phyloP scores from a whole-genome alignment of 768 basidiomycete species.

The Paxillus involutus region DNA sequence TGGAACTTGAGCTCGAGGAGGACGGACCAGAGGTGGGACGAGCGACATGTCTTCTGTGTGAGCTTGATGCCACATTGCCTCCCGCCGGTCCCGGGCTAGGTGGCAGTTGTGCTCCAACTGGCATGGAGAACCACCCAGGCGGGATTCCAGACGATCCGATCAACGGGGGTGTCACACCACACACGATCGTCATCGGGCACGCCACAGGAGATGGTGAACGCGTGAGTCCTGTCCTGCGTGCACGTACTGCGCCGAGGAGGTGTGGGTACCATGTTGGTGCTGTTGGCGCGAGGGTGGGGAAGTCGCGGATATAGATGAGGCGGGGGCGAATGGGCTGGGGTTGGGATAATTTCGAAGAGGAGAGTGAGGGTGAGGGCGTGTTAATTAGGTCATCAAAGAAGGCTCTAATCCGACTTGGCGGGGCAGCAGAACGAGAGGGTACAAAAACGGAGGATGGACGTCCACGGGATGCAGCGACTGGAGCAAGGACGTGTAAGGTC shows the following conservation, averaged over 20 bases:
- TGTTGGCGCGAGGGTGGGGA: slow-evolving; percentile 69
- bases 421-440: slow-evolving; percentile 40
- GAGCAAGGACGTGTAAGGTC: slow-evolving; percentile 45
- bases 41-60: slow-evolving; percentile 15
- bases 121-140: slow-evolving; percentile 11
- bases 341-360: slow-evolving; percentile 26
- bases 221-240: slow-evolving; percentile 66
- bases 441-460: slow-evolving; percentile 33
- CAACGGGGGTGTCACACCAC: slow-evolving; percentile 84
- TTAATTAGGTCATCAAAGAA: slow-evolving; percentile 84
- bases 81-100: background rate
- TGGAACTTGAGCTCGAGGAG: slow-evolving; percentile 35
- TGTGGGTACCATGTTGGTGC: slow-evolving; percentile 80
- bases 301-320: slow-evolving; percentile 83
- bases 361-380: slow-evolving; percentile 41
- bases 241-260: slow-evolving; percentile 74
- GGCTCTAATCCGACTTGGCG: slow-evolving; percentile 58
- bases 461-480: slow-evolving; percentile 33
- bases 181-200: slow-evolving; percentile 80
- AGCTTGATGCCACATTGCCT: background rate
- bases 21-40: slow-evolving; percentile 25
- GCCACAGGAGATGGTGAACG: slow-evolving; percentile 57
- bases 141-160: slow-evolving; percentile 28
- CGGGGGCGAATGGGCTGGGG: slow-evolving; percentile 47
- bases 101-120: slow-evolving; percentile 13